phyloP scores from a whole-genome alignment of 441 rosid genomes.

The Jatropha podagrica region DNA sequence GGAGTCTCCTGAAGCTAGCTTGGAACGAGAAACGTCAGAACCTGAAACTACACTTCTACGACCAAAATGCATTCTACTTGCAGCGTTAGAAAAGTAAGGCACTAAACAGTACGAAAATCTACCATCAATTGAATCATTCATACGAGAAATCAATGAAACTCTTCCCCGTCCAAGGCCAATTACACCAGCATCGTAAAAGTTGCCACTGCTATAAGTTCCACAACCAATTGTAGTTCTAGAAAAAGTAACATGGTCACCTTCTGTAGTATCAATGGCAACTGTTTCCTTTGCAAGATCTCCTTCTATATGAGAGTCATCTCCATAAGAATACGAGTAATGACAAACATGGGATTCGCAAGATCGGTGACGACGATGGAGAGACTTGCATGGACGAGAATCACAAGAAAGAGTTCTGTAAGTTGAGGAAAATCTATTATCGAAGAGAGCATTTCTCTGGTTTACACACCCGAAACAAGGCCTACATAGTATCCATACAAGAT shows the following conservation, averaged over 20 bases:
- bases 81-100: not conserved
- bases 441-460: conserved; percentile 28
- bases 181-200: not conserved
- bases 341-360: conserved; percentile 18
- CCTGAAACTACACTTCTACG: not conserved
- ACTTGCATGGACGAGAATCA: conserved; percentile 12
- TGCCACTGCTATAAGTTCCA: not conserved
- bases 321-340: conserved; percentile 22
- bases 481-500: conserved; percentile 43
- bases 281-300: conserved; percentile 35
- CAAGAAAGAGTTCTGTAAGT: conserved; percentile 29
- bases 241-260: conserved; percentile 15
- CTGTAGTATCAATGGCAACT: conserved; percentile 19
- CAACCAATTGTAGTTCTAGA: not conserved
- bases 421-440: conserved; percentile 25
- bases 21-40: not conserved
- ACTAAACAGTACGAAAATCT: conserved; percentile 17
- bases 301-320: conserved; percentile 23
- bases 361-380: not conserved
- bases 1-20: not conserved
- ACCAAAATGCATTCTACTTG: conserved; percentile 11
- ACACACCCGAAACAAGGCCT: conserved; percentile 33
- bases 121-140: not conserved
- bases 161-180: conserved; percentile 6
- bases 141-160: not conserved